Evolutionary conservation across 768 basidiomycete genomes (phyloP).

Genomic region (Tremella yokohamensis): DNA sequence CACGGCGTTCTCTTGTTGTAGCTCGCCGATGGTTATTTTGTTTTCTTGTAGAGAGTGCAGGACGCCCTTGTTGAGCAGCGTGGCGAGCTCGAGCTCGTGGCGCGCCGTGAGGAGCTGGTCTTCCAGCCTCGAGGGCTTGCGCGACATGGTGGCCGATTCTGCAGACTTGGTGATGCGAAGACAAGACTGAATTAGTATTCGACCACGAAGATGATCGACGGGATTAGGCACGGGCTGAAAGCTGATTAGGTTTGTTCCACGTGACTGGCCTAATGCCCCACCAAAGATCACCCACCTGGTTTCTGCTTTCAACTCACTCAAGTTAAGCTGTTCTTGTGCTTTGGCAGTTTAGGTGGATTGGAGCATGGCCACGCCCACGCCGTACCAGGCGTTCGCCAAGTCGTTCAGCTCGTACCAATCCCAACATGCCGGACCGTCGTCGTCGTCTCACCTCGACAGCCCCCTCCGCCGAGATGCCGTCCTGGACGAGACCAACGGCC

Average conservation of each 20-base stretch:
- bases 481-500: constrained; percentile 36
- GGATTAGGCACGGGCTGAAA: too few species aligned
- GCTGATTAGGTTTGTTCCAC: too few species aligned
- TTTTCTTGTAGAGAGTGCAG: constrained; percentile 35
- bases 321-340: too few species aligned
- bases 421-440: constrained; percentile 40
- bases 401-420: constrained; percentile 37
- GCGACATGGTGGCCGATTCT: too few species aligned
- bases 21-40: constrained; percentile 38
- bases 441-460: constrained; percentile 26
- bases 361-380: constrained; percentile 2
- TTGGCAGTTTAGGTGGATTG: too few species aligned
- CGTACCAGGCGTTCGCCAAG: constrained; percentile 39
- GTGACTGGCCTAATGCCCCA: too few species aligned
- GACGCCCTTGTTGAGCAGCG: constrained; percentile 42
- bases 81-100: constrained; percentile 37
- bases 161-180: too few species aligned
- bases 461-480: constrained; percentile 36
- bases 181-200: too few species aligned
- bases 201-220: too few species aligned
- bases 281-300: too few species aligned
- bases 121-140: constrained; percentile 7
- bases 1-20: constrained; percentile 33
- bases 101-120: constrained; percentile 12
- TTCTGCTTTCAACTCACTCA: too few species aligned